These are phyloP conservation scores for Phialophora tarda DNA, from an alignment of 2,329 filamentous ascomycete genomes.

Conservation along the genomic window DNA sequence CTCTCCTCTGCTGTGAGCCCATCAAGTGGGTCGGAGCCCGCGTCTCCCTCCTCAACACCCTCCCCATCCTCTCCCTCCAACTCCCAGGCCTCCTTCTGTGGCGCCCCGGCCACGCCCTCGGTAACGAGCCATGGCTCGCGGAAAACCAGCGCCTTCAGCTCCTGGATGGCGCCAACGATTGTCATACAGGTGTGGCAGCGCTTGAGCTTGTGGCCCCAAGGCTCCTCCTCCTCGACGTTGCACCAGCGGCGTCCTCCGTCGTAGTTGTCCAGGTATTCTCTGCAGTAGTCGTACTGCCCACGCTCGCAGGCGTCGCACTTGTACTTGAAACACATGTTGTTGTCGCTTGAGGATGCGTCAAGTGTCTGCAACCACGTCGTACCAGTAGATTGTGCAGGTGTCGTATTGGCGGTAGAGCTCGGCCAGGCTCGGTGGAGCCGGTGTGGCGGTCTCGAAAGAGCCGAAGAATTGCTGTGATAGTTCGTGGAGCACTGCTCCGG, in stretches of 20 bases:
- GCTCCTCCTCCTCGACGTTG: constrained; percentile 20
- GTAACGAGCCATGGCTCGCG: constrained; percentile 34
- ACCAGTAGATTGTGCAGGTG: not conserved
- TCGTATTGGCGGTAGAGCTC: not conserved
- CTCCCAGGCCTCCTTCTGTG: constrained; percentile 34
- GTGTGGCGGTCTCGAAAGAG: not conserved
- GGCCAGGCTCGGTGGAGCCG: not conserved
- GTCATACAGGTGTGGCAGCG: constrained; percentile 28
- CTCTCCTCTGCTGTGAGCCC: constrained; percentile 27
- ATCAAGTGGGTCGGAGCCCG: constrained; percentile 17
- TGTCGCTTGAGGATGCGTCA: not conserved
- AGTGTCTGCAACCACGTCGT: not conserved
- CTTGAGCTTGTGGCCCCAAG: constrained; percentile 16
- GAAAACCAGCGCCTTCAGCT: constrained; percentile 26
- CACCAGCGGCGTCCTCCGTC: constrained; percentile 12
- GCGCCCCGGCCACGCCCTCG: constrained; percentile 31
- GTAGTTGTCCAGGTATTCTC: constrained; percentile 12
- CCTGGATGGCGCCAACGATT: constrained; percentile 27
- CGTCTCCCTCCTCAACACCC: constrained; percentile 18
- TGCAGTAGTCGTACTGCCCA: constrained; percentile 21
- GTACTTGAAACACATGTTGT: constrained; percentile 31
- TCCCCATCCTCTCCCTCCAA: constrained; percentile 15
- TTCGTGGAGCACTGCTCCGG: not conserved
- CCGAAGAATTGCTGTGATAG: constrained; percentile 3
- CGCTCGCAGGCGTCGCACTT: constrained; percentile 25